A percentile compares a stretch with the other conserved stretches of the same genome.
These are phyloP conservation scores for Aquanectria penicillioides DNA, from an alignment of 2,329 filamentous ascomycete genomes.

Conservation along the genomic window DNA sequence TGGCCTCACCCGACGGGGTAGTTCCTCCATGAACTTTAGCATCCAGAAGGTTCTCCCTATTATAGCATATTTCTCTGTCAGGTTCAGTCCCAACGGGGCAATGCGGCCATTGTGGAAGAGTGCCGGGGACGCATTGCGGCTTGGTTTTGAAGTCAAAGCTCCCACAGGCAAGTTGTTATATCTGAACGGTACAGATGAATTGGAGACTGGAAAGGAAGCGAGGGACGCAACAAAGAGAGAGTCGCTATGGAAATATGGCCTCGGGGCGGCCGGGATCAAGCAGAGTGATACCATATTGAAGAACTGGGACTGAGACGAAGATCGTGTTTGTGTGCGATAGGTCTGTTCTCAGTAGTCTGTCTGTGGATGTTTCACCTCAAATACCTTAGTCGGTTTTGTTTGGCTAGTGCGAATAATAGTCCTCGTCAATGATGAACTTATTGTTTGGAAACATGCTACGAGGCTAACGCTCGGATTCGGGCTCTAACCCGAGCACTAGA, in stretches of 20 bases:
- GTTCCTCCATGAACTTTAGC: conserved; percentile 36
- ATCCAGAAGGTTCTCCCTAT: conserved; percentile 41
- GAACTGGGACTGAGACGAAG: conserved; percentile 39
- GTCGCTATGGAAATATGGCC: conserved; percentile 45
- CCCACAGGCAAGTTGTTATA: conserved; percentile 45
- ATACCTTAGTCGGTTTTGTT: background rate
- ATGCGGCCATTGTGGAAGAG: conserved; percentile 46
- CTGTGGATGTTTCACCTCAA: background rate
- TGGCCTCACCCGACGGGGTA: conserved; percentile 41
- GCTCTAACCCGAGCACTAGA: background rate
- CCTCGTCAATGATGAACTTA: background rate
- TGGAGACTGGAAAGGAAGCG: conserved; percentile 42
- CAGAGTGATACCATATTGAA: conserved; percentile 40
- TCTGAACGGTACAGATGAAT: conserved; percentile 46
- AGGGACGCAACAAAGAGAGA: conserved; percentile 43
- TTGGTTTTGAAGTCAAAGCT: conserved; percentile 44
- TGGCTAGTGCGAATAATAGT: background rate
- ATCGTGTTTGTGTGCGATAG: background rate
- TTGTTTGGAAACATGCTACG: too few relatives aligned
- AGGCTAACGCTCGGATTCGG: background rate
- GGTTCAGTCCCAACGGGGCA: conserved; percentile 43
- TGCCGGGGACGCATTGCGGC: conserved; percentile 44
- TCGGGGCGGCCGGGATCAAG: conserved; percentile 38
- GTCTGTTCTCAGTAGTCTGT: background rate
- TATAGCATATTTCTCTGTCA: conserved; percentile 34